phyloP scores from a whole-genome alignment of 2,329 filamentous ascomycete species.

The Talaromyces sp. region DNA sequence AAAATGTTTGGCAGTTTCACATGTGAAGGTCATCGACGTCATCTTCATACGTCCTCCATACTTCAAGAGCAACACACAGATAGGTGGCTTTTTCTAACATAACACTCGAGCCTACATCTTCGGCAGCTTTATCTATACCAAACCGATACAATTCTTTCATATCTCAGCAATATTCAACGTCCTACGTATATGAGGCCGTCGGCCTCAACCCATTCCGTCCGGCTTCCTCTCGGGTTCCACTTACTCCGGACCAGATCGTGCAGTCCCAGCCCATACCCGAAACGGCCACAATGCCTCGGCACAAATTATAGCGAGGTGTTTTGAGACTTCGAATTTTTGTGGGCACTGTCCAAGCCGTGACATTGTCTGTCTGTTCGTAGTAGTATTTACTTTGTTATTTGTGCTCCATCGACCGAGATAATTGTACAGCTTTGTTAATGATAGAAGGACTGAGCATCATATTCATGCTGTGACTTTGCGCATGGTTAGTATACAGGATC shows the following conservation, averaged over 20 bases:
- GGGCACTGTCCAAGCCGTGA: background rate
- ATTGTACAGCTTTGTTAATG: background rate
- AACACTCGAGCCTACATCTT: background rate
- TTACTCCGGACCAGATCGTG: background rate
- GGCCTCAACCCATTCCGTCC: background rate
- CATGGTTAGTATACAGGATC: background rate
- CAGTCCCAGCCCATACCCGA: background rate
- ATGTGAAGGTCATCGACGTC: constrained; percentile 16
- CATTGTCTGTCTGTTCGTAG: background rate
- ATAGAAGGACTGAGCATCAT: background rate
- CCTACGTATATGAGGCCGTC: background rate
- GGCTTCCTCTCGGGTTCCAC: background rate
- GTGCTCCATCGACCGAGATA: background rate
- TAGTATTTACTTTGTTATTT: background rate
- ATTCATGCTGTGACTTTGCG: too few relatives aligned
- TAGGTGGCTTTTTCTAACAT: background rate
- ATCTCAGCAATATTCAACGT: too few relatives aligned
- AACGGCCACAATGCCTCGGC: constrained; percentile 3
- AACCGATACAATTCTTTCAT: background rate
- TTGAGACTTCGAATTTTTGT: background rate
- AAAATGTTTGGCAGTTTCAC: background rate
- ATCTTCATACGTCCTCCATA: background rate
- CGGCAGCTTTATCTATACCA: background rate
- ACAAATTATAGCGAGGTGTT: background rate
- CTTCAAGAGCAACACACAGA: background rate